phyloP scores from a whole-genome alignment of 2,329 filamentous ascomycete species.

The Phymatotrichopsis omnivora region DNA sequence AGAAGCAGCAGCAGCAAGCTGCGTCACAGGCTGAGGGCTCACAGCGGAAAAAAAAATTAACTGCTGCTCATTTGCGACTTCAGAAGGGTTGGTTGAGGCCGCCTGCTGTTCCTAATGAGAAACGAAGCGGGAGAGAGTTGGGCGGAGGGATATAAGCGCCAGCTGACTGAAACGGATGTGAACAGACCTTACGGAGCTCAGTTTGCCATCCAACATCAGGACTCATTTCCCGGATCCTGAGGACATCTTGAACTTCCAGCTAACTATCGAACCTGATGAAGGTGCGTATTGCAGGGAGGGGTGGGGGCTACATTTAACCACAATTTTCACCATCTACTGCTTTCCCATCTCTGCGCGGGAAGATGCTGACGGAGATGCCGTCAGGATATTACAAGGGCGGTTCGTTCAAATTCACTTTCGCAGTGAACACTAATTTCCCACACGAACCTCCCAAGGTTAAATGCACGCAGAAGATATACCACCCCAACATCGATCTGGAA shows the following conservation, averaged over 20 bases:
- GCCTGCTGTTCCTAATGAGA: neutral
- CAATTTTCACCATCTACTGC: too few relatives aligned
- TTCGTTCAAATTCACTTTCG: constrained; percentile 79
- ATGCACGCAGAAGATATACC: constrained; percentile 96
- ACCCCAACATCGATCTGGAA: constrained; percentile 95
- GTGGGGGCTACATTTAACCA: neutral
- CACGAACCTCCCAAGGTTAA: constrained; percentile 97
- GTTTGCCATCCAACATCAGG: constrained; percentile 68
- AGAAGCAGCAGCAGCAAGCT: constrained; percentile 96
- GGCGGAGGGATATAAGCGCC: too few relatives aligned
- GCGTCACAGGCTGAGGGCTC: constrained; percentile 72
- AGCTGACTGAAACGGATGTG: neutral
- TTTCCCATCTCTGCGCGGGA: neutral
- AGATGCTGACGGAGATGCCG: neutral
- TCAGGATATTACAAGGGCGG: constrained; percentile 73
- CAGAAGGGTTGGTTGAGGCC: constrained; percentile 62
- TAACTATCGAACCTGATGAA: constrained; percentile 77
- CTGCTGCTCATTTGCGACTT: constrained; percentile 84
- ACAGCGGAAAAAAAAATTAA: constrained; percentile 96
- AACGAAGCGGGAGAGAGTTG: too few relatives aligned
- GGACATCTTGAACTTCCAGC: constrained; percentile 73
- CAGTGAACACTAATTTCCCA: constrained; percentile 88
- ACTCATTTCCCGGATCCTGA: constrained; percentile 72
- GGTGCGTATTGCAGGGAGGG: constrained; percentile 41
- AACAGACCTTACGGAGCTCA: constrained; percentile 71